These are phyloP conservation scores for Capsella bursapastoris DNA, from an alignment of 345 rosid genomes.

Conservation along the genomic window DNA sequence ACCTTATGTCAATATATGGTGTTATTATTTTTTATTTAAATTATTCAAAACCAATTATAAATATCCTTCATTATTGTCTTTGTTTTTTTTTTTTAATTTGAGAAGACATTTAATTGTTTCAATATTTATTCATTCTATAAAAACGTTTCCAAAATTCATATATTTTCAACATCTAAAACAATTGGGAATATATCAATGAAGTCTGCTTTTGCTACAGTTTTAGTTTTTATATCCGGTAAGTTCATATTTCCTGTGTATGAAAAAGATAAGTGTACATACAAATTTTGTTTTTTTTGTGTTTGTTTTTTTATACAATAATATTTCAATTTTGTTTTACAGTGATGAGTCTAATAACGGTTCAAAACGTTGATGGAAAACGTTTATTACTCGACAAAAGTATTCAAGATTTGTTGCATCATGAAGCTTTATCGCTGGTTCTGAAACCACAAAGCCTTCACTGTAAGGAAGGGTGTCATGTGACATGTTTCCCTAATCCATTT, in stretches of 20 bases:
- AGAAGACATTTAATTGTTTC: background rate
- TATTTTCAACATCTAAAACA: background rate
- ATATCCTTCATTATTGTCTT: too few species aligned
- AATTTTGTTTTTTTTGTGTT: too few species aligned
- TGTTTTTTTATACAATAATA: background rate
- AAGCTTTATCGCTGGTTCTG: background rate
- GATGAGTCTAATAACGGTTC: background rate
- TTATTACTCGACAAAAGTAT: background rate
- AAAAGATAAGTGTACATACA: background rate
- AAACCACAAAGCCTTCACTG: background rate
- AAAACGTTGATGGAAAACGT: background rate
- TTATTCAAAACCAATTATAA: too few species aligned
- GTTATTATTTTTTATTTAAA: too few species aligned
- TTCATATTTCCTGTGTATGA: background rate
- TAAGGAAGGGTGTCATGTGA: background rate
- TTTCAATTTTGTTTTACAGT: conserved; percentile 7
- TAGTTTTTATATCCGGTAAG: conserved; percentile 7
- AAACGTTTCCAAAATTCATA: background rate
- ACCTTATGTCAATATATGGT: too few species aligned
- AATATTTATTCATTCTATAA: background rate
- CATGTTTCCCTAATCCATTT: background rate
- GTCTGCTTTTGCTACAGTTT: background rate
- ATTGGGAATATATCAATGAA: conserved; percentile 13
- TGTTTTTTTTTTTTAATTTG: too few species aligned
- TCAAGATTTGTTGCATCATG: background rate